Conservation (phyloP, 225 moss, liverwort and hornwort genomes). For the Takakia lepidozioides region DNA sequence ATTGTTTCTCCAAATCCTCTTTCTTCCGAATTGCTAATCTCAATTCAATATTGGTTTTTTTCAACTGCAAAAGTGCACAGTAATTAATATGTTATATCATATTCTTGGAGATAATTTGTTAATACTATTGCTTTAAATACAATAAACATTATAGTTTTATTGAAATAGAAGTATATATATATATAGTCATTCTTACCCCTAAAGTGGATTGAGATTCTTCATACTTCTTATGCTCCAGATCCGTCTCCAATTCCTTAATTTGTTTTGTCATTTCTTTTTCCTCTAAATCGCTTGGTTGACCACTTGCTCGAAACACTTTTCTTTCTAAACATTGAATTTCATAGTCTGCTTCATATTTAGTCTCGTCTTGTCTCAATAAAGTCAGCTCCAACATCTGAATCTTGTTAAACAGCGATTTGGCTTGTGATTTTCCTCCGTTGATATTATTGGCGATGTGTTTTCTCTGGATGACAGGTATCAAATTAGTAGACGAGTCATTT, state of each 20-base stretch:
- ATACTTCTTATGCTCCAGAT: conserved; percentile 33
- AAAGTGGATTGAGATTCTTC: conserved; percentile 45
- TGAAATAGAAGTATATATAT: neutral
- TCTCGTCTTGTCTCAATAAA: conserved; percentile 69
- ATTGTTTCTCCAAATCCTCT: conserved; percentile 58
- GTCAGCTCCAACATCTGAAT: conserved; percentile 50
- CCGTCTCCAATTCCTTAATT: conserved; percentile 55
- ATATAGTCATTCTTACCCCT: neutral
- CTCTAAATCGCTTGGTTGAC: conserved; percentile 41
- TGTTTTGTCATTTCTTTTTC: conserved; percentile 50
- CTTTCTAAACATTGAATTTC: conserved; percentile 79
- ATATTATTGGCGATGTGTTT: too few relatives aligned
- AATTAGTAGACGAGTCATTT: too few relatives aligned
- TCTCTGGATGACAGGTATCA: too few relatives aligned
- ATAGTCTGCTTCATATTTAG: conserved; percentile 62
- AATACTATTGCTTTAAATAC: too few relatives aligned
- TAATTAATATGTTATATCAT: too few relatives aligned
- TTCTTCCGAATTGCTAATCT: conserved; percentile 53
- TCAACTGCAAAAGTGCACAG: conserved; percentile 48
- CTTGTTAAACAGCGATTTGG: conserved; percentile 54
- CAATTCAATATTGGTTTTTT: conserved; percentile 61
- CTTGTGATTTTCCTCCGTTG: conserved; percentile 67
- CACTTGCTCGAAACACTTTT: conserved; percentile 70
- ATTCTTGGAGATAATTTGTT: too few relatives aligned
- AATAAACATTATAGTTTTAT: too few relatives aligned